A percentile compares a stretch with the other conserved stretches of the same genome.
Evolutionary conservation across 2,329 filamentous ascomycete genomes (phyloP).

Genomic region (Apiospora kogelbergensis): DNA sequence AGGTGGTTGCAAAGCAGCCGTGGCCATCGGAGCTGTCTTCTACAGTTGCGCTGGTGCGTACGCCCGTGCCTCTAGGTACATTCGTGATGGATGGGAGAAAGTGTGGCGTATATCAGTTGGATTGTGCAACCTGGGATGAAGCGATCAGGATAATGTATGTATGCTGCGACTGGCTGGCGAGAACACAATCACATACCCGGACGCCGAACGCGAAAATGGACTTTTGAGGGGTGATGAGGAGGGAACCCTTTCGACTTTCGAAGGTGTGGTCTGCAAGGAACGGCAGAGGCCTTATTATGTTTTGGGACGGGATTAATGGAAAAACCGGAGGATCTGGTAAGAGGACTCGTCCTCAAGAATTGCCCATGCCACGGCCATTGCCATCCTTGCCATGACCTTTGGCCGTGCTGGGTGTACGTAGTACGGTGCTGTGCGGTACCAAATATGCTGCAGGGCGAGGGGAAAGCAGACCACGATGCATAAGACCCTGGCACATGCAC

Average conservation of each 20-base stretch:
- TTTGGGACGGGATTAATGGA: conserved; percentile 7
- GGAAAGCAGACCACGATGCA: conserved; percentile 6
- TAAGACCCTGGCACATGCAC: conserved; percentile 9
- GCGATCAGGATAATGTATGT: not conserved
- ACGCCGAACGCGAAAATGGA: conserved; percentile 10
- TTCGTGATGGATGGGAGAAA: conserved; percentile 18
- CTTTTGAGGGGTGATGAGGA: not conserved
- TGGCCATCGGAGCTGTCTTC: conserved; percentile 14
- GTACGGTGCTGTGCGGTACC: not conserved
- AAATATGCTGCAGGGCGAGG: conserved; percentile 2
- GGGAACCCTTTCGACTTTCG: conserved; percentile 3
- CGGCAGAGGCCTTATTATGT: conserved; percentile 14
- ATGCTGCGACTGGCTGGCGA: not conserved
- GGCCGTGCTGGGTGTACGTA: not conserved
- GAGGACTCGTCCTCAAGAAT: not conserved
- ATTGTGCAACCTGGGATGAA: not conserved
- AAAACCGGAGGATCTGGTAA: conserved; percentile 11
- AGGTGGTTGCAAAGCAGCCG: conserved; percentile 24
- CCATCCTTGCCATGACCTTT: not conserved
- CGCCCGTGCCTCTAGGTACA: not conserved
- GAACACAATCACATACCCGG: conserved; percentile 9
- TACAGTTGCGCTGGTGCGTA: not conserved
- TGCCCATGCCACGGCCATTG: not conserved
- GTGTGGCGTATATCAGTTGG: not conserved
- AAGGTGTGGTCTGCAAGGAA: conserved; percentile 15